A percentile compares a stretch with the other conserved stretches of the same genome.
Evolutionary conservation across 2,329 filamentous ascomycete species (phyloP).

Genomic region (Hymenoscyphus albidus): DNA sequence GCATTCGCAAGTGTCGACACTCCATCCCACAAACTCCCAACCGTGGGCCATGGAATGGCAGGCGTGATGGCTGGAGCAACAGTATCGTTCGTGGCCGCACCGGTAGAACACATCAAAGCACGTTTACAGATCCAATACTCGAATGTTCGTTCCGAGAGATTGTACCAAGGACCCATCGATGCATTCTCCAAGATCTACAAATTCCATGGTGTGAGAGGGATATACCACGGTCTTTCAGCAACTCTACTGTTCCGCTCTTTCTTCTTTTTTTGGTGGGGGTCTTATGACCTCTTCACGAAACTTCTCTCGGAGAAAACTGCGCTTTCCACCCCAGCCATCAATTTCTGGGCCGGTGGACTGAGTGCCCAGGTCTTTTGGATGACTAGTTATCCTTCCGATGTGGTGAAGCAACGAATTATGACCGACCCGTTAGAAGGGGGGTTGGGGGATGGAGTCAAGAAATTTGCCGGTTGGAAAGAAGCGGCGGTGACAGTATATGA

Average conservation of each 20-base stretch:
- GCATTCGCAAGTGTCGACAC: slow-evolving; percentile 19
- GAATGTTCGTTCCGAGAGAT: slow-evolving; percentile 67
- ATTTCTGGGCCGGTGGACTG: slow-evolving; percentile 95
- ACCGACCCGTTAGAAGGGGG: slow-evolving; percentile 79
- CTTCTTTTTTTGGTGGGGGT: slow-evolving; percentile 99
- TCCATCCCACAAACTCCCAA: slow-evolving; percentile 54
- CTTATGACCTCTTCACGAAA: slow-evolving; percentile 79
- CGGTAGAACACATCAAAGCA: slow-evolving; percentile 93
- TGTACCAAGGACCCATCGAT: slow-evolving; percentile 86
- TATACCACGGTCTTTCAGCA: slow-evolving; percentile 82
- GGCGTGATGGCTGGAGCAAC: slow-evolving; percentile 84
- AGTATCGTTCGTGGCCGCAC: slow-evolving; percentile 87
- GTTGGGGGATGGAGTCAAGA: slow-evolving; percentile 62
- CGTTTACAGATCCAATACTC: slow-evolving; percentile 92
- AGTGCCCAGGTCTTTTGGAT: slow-evolving; percentile 95
- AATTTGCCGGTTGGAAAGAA: slow-evolving; percentile 73
- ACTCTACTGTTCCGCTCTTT: slow-evolving; percentile 86
- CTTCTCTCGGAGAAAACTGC: slow-evolving; percentile 62
- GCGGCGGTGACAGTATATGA: slow-evolving; percentile 73
- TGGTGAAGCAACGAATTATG: slow-evolving; percentile 97
- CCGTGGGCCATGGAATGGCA: slow-evolving; percentile 80
- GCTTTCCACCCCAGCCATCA: slow-evolving; percentile 74
- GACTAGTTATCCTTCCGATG: slow-evolving; percentile 84
- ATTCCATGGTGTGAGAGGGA: slow-evolving; percentile 70
- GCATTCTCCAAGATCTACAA: slow-evolving; percentile 66